A percentile compares a stretch with the other conserved stretches of the same genome.
These are phyloP conservation scores for Akanthomyces muscarius DNA, from an alignment of 2,329 filamentous ascomycete species.

Conservation along the genomic window DNA sequence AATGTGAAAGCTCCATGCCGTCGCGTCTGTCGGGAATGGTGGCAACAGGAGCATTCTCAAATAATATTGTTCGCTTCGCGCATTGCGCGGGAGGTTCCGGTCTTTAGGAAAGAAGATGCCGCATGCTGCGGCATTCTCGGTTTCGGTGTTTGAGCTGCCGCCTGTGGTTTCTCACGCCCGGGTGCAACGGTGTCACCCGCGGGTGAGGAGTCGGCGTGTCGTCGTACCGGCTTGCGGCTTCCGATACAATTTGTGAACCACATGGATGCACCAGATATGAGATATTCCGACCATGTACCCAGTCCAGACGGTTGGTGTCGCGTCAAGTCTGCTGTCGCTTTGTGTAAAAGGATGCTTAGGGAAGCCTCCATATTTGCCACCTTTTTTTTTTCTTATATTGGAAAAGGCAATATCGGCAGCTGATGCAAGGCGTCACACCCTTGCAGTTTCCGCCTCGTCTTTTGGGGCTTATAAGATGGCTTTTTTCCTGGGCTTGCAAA, in stretches of 20 bases:
- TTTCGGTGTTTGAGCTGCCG: not conserved
- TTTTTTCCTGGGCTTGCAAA: not conserved
- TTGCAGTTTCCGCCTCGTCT: not conserved
- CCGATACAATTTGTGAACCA: constrained; percentile 16
- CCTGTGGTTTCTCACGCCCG: not conserved
- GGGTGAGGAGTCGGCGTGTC: not conserved
- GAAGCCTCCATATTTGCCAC: constrained; percentile 1
- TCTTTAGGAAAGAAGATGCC: constrained; percentile 38
- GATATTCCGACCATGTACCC: not conserved
- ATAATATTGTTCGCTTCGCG: constrained; percentile 33
- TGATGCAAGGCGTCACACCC: not conserved
- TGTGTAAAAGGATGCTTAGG: not conserved
- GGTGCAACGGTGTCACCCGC: not conserved
- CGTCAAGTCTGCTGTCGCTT: not conserved
- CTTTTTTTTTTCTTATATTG: not conserved
- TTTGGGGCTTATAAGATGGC: not conserved
- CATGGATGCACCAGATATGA: not conserved
- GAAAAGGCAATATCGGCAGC: not conserved
- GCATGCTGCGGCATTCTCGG: constrained; percentile 36
- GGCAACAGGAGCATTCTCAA: constrained; percentile 17
- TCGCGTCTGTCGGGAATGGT: not conserved
- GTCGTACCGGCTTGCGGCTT: constrained; percentile 3
- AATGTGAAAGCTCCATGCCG: not conserved
- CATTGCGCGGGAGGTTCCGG: constrained; percentile 38
- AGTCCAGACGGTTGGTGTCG: not conserved